Conservation (phyloP, 371 early-diverging fungal species). For the Mucor piriformis region DNA sequence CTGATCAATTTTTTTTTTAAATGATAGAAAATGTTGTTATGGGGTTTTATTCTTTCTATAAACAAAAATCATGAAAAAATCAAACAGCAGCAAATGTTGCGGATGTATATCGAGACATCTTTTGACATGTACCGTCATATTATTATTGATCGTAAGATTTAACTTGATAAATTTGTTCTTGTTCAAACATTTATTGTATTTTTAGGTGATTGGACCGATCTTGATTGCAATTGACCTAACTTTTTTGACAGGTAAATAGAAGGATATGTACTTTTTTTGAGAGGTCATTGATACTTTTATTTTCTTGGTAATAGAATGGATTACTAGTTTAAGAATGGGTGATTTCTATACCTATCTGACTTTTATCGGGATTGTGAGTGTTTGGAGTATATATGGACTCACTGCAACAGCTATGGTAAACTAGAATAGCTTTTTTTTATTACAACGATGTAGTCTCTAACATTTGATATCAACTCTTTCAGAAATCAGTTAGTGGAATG, state of each 20-base stretch:
- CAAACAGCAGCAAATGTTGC: background rate
- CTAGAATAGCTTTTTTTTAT: background rate
- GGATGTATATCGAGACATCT: background rate
- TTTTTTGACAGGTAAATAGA: slow-evolving; percentile 14
- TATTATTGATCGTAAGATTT: background rate
- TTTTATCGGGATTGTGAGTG: slow-evolving; percentile 24
- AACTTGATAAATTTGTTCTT: no score
- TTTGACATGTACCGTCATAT: background rate
- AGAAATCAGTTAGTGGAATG: slow-evolving; percentile 12
- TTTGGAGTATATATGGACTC: slow-evolving; percentile 26
- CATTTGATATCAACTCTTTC: background rate
- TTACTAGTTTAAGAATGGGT: slow-evolving; percentile 12
- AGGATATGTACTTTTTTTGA: background rate
- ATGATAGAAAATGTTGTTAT: no score
- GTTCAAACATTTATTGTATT: no score
- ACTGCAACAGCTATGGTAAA: slow-evolving; percentile 12
- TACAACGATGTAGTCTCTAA: background rate
- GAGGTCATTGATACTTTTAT: background rate
- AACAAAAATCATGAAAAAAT: no score
- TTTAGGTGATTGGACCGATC: slow-evolving; percentile 19
- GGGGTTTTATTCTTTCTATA: no score
- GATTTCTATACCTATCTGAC: slow-evolving; percentile 27
- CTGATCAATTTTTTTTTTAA: no score
- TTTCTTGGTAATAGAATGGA: slow-evolving; percentile 16
- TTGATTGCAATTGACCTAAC: slow-evolving; percentile 19